Conservation (phyloP, 2,329 filamentous ascomycete species). For the Sporothrix phasma region DNA sequence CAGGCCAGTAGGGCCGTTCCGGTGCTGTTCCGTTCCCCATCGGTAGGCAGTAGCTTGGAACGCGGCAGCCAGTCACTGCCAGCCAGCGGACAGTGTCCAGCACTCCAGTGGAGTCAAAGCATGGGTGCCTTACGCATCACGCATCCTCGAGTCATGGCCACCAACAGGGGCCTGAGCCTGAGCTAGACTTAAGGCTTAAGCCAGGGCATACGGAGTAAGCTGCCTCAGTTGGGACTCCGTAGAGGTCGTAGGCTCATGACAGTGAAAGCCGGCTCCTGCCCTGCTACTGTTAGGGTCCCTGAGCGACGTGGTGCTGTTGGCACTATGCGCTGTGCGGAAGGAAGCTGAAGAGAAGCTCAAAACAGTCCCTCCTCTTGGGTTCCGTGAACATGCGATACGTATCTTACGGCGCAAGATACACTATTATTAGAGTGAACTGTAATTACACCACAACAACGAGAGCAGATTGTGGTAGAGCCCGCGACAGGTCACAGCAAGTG, state of each 20-base stretch:
- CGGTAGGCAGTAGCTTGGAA: neutral
- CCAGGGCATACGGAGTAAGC: neutral
- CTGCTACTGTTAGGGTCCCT: neutral
- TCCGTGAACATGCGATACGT: too few relatives aligned
- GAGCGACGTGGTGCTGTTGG: neutral
- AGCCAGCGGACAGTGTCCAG: neutral
- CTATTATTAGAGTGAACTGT: too few relatives aligned
- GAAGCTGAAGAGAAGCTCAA: neutral
- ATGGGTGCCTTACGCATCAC: constrained; percentile 7
- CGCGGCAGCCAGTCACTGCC: neutral
- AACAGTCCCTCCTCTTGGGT: neutral
- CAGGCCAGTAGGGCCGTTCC: neutral
- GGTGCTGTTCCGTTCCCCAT: neutral
- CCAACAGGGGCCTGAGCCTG: neutral
- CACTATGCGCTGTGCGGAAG: neutral
- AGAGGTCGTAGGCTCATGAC: too few relatives aligned
- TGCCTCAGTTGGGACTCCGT: too few relatives aligned
- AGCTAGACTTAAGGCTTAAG: neutral
- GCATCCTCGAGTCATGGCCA: neutral
- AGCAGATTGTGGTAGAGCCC: too few relatives aligned
- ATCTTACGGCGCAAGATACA: too few relatives aligned
- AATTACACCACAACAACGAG: too few relatives aligned
- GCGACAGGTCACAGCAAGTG: too few relatives aligned
- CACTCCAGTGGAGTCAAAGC: neutral
- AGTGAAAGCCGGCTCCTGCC: too few relatives aligned